Base-by-base conservation (phyloP, 2,329 filamentous ascomycete genomes). In the Huntiella abstrusa region DNA sequence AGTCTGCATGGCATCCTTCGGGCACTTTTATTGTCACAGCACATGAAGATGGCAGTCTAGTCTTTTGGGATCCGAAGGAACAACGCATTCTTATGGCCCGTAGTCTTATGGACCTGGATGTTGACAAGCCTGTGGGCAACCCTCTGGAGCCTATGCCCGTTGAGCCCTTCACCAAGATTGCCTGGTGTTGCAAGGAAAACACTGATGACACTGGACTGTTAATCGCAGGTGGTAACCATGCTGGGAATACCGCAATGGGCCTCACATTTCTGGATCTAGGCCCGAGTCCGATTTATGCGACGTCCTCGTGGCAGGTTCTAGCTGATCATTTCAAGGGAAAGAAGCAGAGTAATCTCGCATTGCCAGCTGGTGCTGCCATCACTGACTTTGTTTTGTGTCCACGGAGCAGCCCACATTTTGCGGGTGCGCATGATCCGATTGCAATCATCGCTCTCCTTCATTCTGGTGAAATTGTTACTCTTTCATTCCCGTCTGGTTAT, bases 111-210 rank as follows among this genome's bases (percentile, higher is more conserved):
- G 75, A 84, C 48, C 73, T 73, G 3, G 73, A 83, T 54, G 67
- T 96, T 46, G 73, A 95, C 54, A 72, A 79, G 51, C 77, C 80
- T 2, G 68, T 69, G 0, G 59, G 67, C 11, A 54, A 64, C 1
- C 62, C 69, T 3, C 68, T 67, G 1, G 68, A 67, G 1, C 65
- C 77, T 37, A 68, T 69, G 12, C 62, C 80, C 11, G 80, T 82
- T 51, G 80, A 83, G 47, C 84, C 85, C 0, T 81, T 88, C 50
- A 74, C 75, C 51, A 78, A 77, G 51, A 76, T 96, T 47, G 73
- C 78, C 1, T 98, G 91, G 91, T 98, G 91, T 62, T 88, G 84
- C 48, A 95, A 95, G 59, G 71, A 79, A 50, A 93, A 96, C 56
- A 81, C 86, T 0, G 91, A 98, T 55, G 88, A 98, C 56, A 96